Conservation (phyloP, 169 alveolate genomes). For the Plasmodium vivax region DNA sequence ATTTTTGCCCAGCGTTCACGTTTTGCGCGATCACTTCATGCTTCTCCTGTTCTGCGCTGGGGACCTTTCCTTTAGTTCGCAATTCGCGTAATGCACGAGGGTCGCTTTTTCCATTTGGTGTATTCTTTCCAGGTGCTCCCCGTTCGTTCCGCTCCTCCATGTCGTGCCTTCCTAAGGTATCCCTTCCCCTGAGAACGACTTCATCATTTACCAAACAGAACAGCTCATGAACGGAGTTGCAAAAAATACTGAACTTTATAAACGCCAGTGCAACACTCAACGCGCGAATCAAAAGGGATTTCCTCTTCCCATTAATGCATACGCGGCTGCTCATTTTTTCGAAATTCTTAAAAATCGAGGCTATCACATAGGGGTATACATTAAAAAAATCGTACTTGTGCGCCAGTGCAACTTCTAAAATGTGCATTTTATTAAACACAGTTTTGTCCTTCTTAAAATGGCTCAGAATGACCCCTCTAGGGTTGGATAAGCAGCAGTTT, state of each 20-base stretch:
- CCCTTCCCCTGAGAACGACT: slow-evolving; percentile 1
- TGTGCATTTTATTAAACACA: slow-evolving; percentile 15
- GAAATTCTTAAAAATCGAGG: slow-evolving; percentile 9
- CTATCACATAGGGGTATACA: slow-evolving; percentile 37
- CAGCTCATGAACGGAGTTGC: slow-evolving; percentile 28
- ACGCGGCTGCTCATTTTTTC: background rate
- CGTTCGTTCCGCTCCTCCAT: background rate
- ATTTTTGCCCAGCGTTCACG: background rate
- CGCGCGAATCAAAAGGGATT: background rate
- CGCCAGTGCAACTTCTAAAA: slow-evolving; percentile 2
- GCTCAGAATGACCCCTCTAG: background rate
- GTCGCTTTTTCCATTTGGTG: background rate
- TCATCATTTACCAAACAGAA: slow-evolving; percentile 9
- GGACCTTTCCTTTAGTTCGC: background rate
- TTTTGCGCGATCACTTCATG: background rate
- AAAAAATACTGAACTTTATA: slow-evolving; percentile 43
- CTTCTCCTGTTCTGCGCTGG: background rate
- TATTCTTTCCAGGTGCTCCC: background rate
- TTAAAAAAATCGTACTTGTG: slow-evolving; percentile 44
- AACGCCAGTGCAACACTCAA: background rate
- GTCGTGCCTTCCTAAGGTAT: background rate
- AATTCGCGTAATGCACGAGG: background rate
- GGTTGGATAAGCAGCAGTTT: background rate
- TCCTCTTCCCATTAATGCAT: background rate
- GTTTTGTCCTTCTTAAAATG: slow-evolving; percentile 20